A percentile compares a stretch with the other conserved stretches of the same genome.
Conservation (phyloP, 164 flowering plant genomes). For the Chimonanthus salicifolius region DNA sequence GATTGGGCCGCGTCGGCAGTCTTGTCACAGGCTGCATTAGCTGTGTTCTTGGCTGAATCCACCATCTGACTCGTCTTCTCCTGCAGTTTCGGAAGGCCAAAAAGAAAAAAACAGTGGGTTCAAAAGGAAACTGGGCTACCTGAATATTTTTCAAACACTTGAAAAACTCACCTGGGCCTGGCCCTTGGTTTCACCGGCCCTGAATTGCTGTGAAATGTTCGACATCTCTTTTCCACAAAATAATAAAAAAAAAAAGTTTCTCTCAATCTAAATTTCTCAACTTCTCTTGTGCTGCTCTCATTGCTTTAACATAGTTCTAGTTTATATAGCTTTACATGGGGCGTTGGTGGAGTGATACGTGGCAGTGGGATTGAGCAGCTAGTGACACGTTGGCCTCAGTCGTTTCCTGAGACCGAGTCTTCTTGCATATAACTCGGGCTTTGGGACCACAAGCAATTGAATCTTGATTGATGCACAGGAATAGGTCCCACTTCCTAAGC, state of each 20-base stretch:
- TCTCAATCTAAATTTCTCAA: background rate
- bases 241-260: background rate
- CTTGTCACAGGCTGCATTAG: conserved; percentile 27
- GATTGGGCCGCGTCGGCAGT: conserved; percentile 21
- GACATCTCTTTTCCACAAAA: background rate
- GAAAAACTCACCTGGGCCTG: conserved; percentile 13
- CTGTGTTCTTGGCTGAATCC: conserved; percentile 26
- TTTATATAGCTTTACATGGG: background rate
- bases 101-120: background rate
- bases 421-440: background rate
- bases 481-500: no score
- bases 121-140: background rate
- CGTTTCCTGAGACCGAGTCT: background rate
- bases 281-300: background rate
- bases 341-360: background rate
- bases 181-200: conserved; percentile 11
- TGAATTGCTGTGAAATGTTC: background rate
- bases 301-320: background rate
- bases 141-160: background rate
- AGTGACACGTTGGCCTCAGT: background rate
- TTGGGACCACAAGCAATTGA: no score
- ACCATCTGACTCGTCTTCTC: conserved; percentile 23
- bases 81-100: conserved; percentile 15
- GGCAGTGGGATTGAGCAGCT: background rate
- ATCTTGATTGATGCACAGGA: no score